These are phyloP conservation scores for Aspergillus persii DNA, from an alignment of 2,329 filamentous ascomycete genomes.

Conservation along the genomic window DNA sequence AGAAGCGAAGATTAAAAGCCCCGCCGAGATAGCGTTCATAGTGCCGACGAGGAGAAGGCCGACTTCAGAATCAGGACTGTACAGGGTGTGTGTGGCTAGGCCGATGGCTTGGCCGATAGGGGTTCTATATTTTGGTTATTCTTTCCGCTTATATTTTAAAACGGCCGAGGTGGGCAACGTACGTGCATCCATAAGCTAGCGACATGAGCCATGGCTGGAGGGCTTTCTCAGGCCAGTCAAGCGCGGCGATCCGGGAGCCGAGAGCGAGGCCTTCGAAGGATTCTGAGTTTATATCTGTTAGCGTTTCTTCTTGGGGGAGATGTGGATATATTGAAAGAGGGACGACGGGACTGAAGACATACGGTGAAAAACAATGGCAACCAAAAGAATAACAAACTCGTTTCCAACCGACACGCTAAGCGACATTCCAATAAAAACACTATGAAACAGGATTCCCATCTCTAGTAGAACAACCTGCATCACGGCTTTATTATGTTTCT, in stretches of 20 bases:
- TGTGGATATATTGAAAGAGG: neutral
- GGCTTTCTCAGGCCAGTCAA: slow-evolving; percentile 29
- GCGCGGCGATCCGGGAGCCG: slow-evolving; percentile 32
- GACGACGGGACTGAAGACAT: slow-evolving; percentile 8
- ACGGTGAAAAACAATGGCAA: slow-evolving; percentile 39
- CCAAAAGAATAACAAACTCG: slow-evolving; percentile 34
- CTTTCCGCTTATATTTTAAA: no score
- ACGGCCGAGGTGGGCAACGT: slow-evolving; percentile 10
- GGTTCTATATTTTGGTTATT: slow-evolving; percentile 51
- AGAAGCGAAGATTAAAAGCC: slow-evolving; percentile 71
- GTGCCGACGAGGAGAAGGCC: slow-evolving; percentile 74
- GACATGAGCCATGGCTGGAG: slow-evolving; percentile 67
- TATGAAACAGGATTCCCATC: slow-evolving; percentile 76
- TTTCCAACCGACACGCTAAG: slow-evolving; percentile 35
- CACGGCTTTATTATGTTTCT: slow-evolving; percentile 60
- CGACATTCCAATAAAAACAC: slow-evolving; percentile 50
- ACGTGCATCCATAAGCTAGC: slow-evolving; percentile 64
- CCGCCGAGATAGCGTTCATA: slow-evolving; percentile 81
- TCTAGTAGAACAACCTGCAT: slow-evolving; percentile 74
- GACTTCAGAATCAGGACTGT: slow-evolving; percentile 69
- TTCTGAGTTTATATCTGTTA: slow-evolving; percentile 19
- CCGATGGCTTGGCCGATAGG: slow-evolving; percentile 77
- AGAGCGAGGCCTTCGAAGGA: slow-evolving; percentile 36
- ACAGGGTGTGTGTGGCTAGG: slow-evolving; percentile 69
- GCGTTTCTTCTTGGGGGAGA: neutral